Base-by-base conservation (phyloP, 306 rosid species). In the Ziziphus jujuba region DNA sequence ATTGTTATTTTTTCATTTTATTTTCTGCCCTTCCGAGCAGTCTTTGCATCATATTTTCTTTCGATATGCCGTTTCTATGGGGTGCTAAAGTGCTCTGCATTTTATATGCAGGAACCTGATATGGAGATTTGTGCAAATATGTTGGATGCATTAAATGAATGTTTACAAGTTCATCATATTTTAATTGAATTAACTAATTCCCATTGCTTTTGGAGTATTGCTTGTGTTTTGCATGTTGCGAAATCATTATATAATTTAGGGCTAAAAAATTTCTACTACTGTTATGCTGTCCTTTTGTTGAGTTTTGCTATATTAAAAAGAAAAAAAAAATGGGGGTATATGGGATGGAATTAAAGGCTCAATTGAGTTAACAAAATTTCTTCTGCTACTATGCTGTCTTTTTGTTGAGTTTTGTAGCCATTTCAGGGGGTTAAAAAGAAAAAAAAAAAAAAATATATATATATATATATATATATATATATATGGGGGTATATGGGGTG, bases 61-160 rank as follows among this genome's bases (percentile, higher is more conserved):
- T 5, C 34, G 12, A n/a, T 56, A 40, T n/a, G 3, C 22, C 24
- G n/a, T 33, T 52, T 34, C n/a, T 25, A 65, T 10, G n/a, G n/a
- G 60, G 25, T 59, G 51, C 24, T 77, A 9, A 81, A 73, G 28
- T 66, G 38, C 56, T 72, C 51, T 66, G 65, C 48, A 64, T 25
- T 67, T 52, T 84, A 16, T 54, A 66, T 84, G 83, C 91, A 93
- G 99, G 99, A 93, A 70, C 99, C 97, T 63, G 99, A 93, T 74
- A 93, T 97, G 3, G 99, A 93, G 85, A 93, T 93, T 44, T 93
- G 97, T 68, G 97, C 96, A 51, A 93, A 84, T 72, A 93, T 93
- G 84, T 73, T 93, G 86, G 97, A 93, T 49, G 89, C 99, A 36
- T 65, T 93, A 79, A 93, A 93, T 63, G 99, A 93, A 75, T 88